Evolutionary conservation across 208 protist species (phyloP).

Genomic region (Acanthamoeba triangularis): DNA sequence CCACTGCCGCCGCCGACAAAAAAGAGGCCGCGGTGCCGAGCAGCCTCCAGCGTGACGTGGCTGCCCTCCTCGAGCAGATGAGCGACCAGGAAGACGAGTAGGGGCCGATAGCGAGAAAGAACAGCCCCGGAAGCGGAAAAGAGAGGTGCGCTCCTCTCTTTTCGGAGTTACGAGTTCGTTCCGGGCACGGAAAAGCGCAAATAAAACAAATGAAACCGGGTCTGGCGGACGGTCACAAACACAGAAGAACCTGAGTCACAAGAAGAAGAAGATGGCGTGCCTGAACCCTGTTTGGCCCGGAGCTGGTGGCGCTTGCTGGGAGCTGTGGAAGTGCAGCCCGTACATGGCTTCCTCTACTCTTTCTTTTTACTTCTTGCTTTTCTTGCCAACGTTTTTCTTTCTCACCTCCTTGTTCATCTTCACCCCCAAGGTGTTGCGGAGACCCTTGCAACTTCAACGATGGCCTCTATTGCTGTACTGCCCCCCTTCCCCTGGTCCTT

Average conservation of each 20-base stretch:
- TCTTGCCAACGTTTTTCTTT: too few species aligned
- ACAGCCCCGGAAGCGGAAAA: too few species aligned
- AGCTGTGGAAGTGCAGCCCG: slow-evolving; percentile 37
- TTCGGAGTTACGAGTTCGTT: too few species aligned
- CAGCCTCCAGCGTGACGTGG: background rate
- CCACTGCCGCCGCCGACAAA: background rate
- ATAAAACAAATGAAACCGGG: too few species aligned
- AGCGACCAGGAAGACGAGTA: background rate
- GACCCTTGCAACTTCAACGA: slow-evolving; percentile 52
- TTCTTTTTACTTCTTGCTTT: too few species aligned
- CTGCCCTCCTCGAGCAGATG: background rate
- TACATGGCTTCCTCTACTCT: background rate
- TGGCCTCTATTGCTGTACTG: slow-evolving; percentile 46
- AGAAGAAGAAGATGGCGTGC: slow-evolving; percentile 19
- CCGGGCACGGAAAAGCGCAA: too few species aligned
- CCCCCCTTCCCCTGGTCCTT: background rate
- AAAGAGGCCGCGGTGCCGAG: too few species aligned
- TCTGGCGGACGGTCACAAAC: too few species aligned
- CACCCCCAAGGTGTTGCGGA: background rate
- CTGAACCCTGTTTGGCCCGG: slow-evolving; percentile 45
- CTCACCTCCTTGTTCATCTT: too few species aligned
- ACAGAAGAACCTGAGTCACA: background rate
- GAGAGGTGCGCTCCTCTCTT: too few species aligned
- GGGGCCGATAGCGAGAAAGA: too few species aligned
- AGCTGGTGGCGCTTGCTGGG: slow-evolving; percentile 44